Conservation (phyloP, 257 asterid genomes). For the Solanum boliviense region DNA sequence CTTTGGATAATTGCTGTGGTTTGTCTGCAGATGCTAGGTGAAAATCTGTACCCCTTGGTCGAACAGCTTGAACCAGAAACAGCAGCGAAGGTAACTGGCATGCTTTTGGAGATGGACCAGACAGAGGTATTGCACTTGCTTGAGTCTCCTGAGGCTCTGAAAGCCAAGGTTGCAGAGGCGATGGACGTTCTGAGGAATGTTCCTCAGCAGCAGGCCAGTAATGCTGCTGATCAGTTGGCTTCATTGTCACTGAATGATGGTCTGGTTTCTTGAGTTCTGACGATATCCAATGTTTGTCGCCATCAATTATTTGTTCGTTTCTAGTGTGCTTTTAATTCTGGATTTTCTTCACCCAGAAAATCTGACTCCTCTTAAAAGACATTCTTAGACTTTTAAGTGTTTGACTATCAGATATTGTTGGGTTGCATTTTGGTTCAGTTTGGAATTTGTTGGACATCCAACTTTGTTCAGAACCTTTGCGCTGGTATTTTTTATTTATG, state of each 20-base stretch:
- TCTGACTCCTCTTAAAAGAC: neutral
- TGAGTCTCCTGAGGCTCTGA: conserved; percentile 60
- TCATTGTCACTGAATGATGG: conserved; percentile 45
- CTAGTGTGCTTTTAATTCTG: neutral
- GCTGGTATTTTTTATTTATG: neutral
- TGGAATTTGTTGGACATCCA: neutral
- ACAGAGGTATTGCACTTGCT: conserved; percentile 56
- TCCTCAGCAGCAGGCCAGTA: conserved; percentile 48
- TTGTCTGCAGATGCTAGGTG: conserved; percentile 58
- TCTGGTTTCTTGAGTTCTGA: conserved; percentile 10
- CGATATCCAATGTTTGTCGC: neutral
- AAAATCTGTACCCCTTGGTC: conserved; percentile 47
- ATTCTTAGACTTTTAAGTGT: neutral
- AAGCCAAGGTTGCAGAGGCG: conserved; percentile 55
- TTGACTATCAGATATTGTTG: neutral
- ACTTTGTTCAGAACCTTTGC: neutral
- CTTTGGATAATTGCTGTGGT: neutral
- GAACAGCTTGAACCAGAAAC: conserved; percentile 49
- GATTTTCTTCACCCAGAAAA: neutral
- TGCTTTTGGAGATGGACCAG: conserved; percentile 72
- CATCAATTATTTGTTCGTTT: neutral
- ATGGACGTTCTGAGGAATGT: conserved; percentile 44
- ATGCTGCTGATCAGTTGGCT: conserved; percentile 51
- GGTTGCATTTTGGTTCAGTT: neutral
- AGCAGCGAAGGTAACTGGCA: conserved; percentile 62